phyloP scores from a whole-genome alignment of 257 asterid genomes.

The Gynochthodes officinalis region DNA sequence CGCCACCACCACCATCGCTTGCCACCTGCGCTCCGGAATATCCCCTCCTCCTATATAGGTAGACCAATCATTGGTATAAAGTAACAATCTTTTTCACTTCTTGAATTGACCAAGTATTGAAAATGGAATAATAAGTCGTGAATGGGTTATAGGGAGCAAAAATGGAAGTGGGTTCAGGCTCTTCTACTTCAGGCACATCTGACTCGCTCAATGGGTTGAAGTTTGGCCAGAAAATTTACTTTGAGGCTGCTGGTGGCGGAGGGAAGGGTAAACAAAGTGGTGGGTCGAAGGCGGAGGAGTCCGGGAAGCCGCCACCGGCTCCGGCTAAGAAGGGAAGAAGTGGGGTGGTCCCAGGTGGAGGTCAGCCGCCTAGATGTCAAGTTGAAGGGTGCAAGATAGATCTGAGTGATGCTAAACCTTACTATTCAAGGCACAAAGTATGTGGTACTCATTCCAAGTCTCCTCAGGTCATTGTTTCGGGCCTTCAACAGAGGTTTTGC shows the following conservation, averaged over 20 bases:
- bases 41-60: background rate
- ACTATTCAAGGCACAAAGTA: conserved; percentile 91
- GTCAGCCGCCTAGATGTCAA: conserved; percentile 82
- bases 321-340: conserved; percentile 68
- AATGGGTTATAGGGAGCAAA: conserved; percentile 45
- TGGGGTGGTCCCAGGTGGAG: conserved; percentile 44
- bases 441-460: conserved; percentile 88
- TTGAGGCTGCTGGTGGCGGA: conserved; percentile 49
- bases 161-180: conserved; percentile 68
- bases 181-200: conserved; percentile 42
- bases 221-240: conserved; percentile 84
- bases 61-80: conserved; percentile 2
- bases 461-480: conserved; percentile 72
- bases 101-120: conserved; percentile 15
- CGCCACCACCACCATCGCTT: too few species aligned
- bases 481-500: conserved; percentile 92
- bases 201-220: conserved; percentile 61
- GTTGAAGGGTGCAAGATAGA: conserved; percentile 92
- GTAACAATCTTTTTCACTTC: background rate
- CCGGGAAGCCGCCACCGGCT: conserved; percentile 30
- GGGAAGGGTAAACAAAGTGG: conserved; percentile 28
- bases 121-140: conserved; percentile 19
- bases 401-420: conserved; percentile 94
- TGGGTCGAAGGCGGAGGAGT: conserved; percentile 20
- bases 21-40: too few species aligned